Evolutionary conservation across 2,329 filamentous ascomycete species (phyloP), one percentile per base, ranked within the genome.

Genomic region (Claviceps sp.): DNA sequence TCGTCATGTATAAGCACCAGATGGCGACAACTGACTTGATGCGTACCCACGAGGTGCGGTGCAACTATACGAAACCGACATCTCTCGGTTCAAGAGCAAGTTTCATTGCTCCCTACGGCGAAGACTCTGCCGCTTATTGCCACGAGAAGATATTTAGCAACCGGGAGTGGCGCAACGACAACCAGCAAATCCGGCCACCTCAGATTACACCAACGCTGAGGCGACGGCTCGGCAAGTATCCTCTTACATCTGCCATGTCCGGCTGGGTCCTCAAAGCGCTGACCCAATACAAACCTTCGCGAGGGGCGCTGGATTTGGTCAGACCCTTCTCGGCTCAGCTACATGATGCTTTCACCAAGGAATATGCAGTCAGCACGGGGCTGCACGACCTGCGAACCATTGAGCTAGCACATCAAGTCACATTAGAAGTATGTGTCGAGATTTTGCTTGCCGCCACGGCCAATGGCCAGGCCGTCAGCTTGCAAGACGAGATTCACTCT

Each of bases 391-490:
- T 54, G 26, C 13, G 50, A 22, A 20, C 50, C 17, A 17, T 52
- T 3, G 52, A 54, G 34, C 44, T 54, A 22, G 34, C 38, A 4
- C 47, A 52, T 37, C 50, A 52, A 20, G 26, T 54, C 17, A 47
- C 50, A 3, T 29, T 54, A 1, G 50, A 54, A 26, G 43, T 50
- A 22, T 46, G 52, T 14, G 46, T 7, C 6, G 50, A 51, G 13
- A 29, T 54, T 26, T 23, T 54, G 36, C 23, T 54, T 5, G 50
- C 52, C 2, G 50, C 52, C 1, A 42, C 47, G n/a, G 29, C 16
- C 9, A 54, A 42, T 11, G 44, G 48, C 47, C 9, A 44, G 17
- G n/a, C 46, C 3, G n/a, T 17, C 26, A 38, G 8, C 3, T 20
- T 45, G 2, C 16, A 45, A 43, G 13, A 11, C 29, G 45, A 46